Percentiles rank a stretch among this genome's conserved stretches.
Evolutionary conservation across 2,329 filamentous ascomycete genomes (phyloP).

Genomic region (Thyridium curvatum): DNA sequence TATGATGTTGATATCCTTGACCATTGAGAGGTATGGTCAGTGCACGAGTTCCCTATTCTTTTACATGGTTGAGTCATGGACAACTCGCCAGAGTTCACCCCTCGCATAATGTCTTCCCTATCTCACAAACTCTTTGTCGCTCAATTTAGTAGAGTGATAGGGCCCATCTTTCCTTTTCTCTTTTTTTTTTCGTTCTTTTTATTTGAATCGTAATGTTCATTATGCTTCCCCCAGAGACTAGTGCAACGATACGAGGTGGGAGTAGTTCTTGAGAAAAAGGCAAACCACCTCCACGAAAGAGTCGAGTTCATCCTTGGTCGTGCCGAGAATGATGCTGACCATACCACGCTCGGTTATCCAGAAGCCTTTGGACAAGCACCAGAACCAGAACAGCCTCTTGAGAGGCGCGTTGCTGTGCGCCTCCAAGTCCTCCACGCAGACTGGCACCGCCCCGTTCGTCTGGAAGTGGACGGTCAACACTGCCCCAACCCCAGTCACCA

Average conservation of each 20-base stretch:
- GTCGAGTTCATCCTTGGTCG: constrained; percentile 12
- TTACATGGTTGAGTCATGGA: no score
- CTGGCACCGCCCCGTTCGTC: not conserved
- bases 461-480: constrained; percentile 29
- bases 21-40: no score
- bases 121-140: no score
- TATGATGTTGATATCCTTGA: no score
- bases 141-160: no score
- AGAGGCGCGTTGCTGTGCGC: constrained; percentile 8
- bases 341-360: constrained; percentile 16
- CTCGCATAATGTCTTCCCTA: no score
- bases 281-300: constrained; percentile 10
- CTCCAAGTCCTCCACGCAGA: constrained; percentile 4
- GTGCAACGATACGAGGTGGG: not conserved
- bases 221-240: no score
- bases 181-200: not conserved
- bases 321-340: constrained; percentile 14
- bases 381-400: constrained; percentile 15
- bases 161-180: not conserved
- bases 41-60: no score
- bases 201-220: not conserved
- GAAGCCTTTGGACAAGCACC: constrained; percentile 15
- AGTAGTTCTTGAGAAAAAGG: constrained; percentile 3
- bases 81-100: no score
- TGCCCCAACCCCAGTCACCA: constrained; percentile 28